Evolutionary conservation across 305 asterid genomes (phyloP).

Genomic region (Andrographis paniculata): DNA sequence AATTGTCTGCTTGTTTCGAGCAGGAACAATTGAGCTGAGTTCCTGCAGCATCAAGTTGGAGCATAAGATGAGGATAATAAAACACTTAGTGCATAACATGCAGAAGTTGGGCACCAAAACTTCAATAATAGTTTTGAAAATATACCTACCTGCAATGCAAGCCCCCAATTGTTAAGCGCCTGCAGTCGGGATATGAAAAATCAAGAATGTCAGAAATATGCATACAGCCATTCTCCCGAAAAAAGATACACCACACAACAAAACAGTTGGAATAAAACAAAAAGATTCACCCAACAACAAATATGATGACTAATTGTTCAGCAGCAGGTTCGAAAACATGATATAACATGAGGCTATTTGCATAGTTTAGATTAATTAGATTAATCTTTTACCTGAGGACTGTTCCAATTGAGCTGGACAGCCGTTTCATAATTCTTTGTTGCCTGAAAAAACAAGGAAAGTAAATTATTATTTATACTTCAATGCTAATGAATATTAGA

Average conservation of each 20-base stretch:
- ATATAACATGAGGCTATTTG: conserved; percentile 13
- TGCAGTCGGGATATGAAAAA: conserved; percentile 26
- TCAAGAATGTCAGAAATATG: conserved; percentile 6
- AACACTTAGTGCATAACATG: no score
- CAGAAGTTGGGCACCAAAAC: no score
- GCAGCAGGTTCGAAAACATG: conserved; percentile 9
- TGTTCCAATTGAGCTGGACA: conserved; percentile 96
- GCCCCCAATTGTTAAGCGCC: conserved; percentile 99
- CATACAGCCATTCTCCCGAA: conserved; percentile 1
- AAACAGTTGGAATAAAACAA: no score
- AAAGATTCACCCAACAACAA: background rate
- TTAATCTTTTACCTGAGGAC: conserved; percentile 73
- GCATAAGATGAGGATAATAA: background rate
- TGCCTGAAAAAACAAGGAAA: conserved; percentile 53
- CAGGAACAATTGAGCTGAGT: conserved; percentile 96
- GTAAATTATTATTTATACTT: conserved; percentile 1
- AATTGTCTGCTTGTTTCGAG: conserved; percentile 88
- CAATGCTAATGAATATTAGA: no score
- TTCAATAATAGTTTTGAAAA: no score
- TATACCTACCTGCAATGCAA: conserved; percentile 85
- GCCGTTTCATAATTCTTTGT: conserved; percentile 91
- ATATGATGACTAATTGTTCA: conserved; percentile 3
- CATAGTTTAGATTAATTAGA: conserved; percentile 11
- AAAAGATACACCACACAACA: background rate
- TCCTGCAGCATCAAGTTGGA: conserved; percentile 50